A percentile compares a stretch with the other conserved stretches of the same genome.
Conservation (phyloP, 352 stramenopile genomes). For the Pythium angustatum region DNA sequence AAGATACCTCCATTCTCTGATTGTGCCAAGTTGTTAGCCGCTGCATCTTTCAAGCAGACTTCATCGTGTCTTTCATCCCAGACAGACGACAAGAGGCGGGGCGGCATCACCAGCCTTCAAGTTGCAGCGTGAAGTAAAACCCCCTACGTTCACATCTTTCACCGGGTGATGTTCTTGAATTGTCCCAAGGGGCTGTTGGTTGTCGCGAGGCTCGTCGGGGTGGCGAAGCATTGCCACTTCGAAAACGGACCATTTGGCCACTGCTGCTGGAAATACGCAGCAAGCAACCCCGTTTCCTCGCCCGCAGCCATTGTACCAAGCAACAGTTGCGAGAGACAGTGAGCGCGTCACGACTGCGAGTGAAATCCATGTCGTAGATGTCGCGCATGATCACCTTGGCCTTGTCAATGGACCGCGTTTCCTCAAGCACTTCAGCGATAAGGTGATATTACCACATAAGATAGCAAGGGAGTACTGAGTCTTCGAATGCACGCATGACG, state of each 20-base stretch:
- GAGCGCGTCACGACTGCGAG: not conserved
- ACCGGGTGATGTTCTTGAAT: not conserved
- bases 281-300: not conserved
- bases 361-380: not conserved
- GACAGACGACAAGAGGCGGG: not conserved
- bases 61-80: not conserved
- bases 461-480: not conserved
- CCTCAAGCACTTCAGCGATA: not conserved
- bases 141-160: not conserved
- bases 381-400: not conserved
- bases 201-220: not conserved
- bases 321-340: not conserved
- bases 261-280: not conserved
- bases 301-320: not conserved
- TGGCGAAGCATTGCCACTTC: not conserved
- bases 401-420: not conserved
- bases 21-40: slow-evolving; percentile 8
- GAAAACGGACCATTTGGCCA: not conserved
- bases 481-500: not conserved
- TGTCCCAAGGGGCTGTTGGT: not conserved
- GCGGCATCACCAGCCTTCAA: not conserved
- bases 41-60: not conserved
- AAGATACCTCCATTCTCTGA: not conserved
- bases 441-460: not conserved
- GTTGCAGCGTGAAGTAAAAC: not conserved